Conservation (phyloP, 2,329 filamentous ascomycete species). For the Aspergillus awamori region DNA sequence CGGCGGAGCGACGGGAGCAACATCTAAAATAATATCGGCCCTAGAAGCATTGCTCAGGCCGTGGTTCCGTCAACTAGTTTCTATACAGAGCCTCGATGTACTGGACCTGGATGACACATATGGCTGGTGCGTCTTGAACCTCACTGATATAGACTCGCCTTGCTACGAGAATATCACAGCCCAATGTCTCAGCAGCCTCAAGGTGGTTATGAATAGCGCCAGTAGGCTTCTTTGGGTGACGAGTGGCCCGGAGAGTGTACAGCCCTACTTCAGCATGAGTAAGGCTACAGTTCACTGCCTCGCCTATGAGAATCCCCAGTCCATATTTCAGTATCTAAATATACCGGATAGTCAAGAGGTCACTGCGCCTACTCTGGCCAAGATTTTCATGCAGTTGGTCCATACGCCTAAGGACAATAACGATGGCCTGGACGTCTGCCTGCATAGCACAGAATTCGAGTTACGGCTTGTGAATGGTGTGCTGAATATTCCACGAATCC, state of each 20-base stretch:
- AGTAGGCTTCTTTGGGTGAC: conserved; percentile 11
- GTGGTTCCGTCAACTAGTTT: not conserved
- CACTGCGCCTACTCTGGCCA: not conserved
- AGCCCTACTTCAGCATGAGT: conserved; percentile 1
- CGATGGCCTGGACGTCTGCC: not conserved
- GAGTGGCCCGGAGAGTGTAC: not conserved
- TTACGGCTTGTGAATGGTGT: not conserved
- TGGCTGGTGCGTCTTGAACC: not conserved
- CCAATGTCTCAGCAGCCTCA: not conserved
- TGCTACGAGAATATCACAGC: conserved; percentile 1
- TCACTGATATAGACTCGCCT: not conserved
- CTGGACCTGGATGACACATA: not conserved
- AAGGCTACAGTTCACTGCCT: conserved; percentile 6
- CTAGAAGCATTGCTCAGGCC: not conserved
- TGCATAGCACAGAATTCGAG: conserved; percentile 5
- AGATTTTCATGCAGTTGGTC: not conserved
- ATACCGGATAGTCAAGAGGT: not conserved
- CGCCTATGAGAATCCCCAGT: conserved; percentile 6
- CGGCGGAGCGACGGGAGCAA: conserved; percentile 2
- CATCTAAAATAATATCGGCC: not conserved
- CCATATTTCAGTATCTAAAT: conserved; percentile 2
- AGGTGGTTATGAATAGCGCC: not conserved
- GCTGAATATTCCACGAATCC: not conserved
- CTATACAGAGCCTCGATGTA: not conserved
- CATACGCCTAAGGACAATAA: not conserved